Base-by-base conservation (phyloP, 177 flowering plant species). In the Telopea speciosissima region DNA sequence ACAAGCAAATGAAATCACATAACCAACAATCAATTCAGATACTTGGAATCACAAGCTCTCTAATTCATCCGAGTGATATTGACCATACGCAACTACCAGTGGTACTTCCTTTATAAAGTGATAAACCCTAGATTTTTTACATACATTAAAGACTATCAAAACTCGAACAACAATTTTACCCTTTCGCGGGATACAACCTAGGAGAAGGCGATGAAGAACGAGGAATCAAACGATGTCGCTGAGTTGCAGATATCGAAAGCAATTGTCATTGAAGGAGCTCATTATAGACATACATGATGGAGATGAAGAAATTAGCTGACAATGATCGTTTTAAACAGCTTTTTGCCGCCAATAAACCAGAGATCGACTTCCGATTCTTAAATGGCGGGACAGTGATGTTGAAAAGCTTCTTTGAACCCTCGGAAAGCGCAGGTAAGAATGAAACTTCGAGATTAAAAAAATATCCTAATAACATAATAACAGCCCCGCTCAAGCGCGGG, bases 1-100 rank as follows among this genome's bases (percentile, higher is more conserved):
- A 58, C 69, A 64, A 36, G 23, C 52, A 31, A 28, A 67, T 64
- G 23, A 60, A 70, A 65, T 68, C 74, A 71, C 67, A 40, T 36
- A 56, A 66, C 23, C 66, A 68, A 25, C 71, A 68, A 56, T 59
- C 17, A 13, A 49, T 49, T 16, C 14, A 49, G 8, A 49, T 9
- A 44, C 49, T 44, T 44, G 1, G 19, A 49, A 13, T 49, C 19
- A 49, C 13, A 49, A 10, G 14, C 3, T 1, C 49, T 2, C 54
- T 16, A 13, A 16, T 4, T 49, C 17, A 49, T 10, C 19, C 19
- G 54, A 49, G 17, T 49, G 54, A 49, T 49, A 49, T 2, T 13
- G 19, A 49, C 19, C 54, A 49, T 49, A 1, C 16, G 19, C 14
- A 5, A 49, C 40, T 36, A 49, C 19, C 16, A 49, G 1, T 49